Percentiles rank a stretch among this genome's conserved stretches.
Conservation (phyloP, 345 rosid genomes). For the Dipteronia dyeriana region DNA sequence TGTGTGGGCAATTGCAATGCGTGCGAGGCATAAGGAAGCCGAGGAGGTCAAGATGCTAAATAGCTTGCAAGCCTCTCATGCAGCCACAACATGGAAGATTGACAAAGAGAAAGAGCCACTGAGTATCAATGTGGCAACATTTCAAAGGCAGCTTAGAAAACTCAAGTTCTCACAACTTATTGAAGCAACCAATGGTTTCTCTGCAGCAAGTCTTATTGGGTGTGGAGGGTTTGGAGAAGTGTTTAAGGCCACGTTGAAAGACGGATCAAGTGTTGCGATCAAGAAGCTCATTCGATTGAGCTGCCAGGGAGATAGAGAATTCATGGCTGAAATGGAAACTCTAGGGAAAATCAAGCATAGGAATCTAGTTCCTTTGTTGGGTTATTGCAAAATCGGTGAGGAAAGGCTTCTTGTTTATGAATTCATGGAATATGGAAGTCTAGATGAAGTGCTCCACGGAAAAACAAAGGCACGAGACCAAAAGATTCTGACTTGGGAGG, state of each 20-base stretch:
- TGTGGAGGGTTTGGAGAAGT: slow-evolving; percentile 94
- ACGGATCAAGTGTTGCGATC: slow-evolving; percentile 90
- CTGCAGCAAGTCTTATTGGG: slow-evolving; percentile 83
- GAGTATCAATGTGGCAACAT: slow-evolving; percentile 92
- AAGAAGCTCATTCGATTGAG: slow-evolving; percentile 88
- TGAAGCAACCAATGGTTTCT: slow-evolving; percentile 91
- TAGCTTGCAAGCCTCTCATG: slow-evolving; percentile 76
- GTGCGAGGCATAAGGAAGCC: slow-evolving; percentile 73
- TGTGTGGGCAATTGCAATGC: slow-evolving; percentile 88
- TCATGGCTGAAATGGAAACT: slow-evolving; percentile 99
- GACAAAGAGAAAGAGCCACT: slow-evolving; percentile 96
- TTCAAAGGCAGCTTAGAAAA: slow-evolving; percentile 79
- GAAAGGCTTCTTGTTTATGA: slow-evolving; percentile 93
- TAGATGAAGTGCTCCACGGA: slow-evolving; percentile 92
- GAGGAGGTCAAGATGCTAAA: slow-evolving; percentile 84
- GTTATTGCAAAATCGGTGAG: slow-evolving; percentile 90
- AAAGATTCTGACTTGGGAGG: slow-evolving; percentile 70
- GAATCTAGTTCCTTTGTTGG: slow-evolving; percentile 87
- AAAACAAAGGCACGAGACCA: slow-evolving; percentile 53
- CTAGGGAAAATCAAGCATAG: slow-evolving; percentile 90
- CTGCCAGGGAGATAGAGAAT: slow-evolving; percentile 95
- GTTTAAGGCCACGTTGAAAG: slow-evolving; percentile 89
- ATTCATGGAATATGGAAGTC: slow-evolving; percentile 90
- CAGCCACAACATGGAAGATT: slow-evolving; percentile 96
- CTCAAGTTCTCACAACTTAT: slow-evolving; percentile 93